phyloP scores from a whole-genome alignment of 2,329 filamentous ascomycete genomes.

The Diaporthe australafricana region DNA sequence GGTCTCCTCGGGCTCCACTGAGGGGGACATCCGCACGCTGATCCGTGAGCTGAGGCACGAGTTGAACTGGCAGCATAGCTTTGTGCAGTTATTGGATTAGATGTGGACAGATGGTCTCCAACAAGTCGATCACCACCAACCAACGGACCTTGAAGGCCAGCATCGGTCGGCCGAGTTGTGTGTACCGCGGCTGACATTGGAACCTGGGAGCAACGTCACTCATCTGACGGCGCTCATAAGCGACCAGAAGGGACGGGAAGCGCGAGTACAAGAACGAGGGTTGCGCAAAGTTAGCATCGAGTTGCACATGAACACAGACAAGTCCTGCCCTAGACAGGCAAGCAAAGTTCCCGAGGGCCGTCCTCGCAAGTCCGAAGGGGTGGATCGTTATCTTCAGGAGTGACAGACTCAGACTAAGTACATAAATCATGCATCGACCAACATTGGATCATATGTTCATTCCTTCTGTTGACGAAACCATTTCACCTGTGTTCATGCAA shows the following conservation, averaged over 20 bases:
- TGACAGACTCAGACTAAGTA: neutral
- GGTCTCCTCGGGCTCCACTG: neutral
- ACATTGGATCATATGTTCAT: neutral
- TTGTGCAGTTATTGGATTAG: slow-evolving; percentile 23
- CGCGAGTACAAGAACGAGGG: neutral
- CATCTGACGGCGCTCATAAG: neutral
- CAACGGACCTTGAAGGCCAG: neutral
- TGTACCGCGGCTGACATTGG: neutral
- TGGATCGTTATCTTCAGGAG: neutral
- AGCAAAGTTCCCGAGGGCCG: neutral
- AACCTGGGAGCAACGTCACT: neutral
- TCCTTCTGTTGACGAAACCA: neutral
- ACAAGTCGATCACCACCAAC: too few relatives aligned
- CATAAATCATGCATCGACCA: neutral
- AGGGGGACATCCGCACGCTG: neutral
- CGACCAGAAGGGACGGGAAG: neutral
- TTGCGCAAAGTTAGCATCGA: neutral
- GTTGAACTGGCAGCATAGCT: slow-evolving; percentile 26
- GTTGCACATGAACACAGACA: neutral
- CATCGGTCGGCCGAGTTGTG: neutral
- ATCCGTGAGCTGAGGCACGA: slow-evolving; percentile 14
- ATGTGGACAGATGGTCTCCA: neutral
- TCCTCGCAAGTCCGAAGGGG: neutral
- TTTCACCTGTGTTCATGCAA: neutral
- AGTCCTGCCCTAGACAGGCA: neutral